Conservation (phyloP, 2,329 filamentous ascomycete species). For the Colletotrichum simmondsii region DNA sequence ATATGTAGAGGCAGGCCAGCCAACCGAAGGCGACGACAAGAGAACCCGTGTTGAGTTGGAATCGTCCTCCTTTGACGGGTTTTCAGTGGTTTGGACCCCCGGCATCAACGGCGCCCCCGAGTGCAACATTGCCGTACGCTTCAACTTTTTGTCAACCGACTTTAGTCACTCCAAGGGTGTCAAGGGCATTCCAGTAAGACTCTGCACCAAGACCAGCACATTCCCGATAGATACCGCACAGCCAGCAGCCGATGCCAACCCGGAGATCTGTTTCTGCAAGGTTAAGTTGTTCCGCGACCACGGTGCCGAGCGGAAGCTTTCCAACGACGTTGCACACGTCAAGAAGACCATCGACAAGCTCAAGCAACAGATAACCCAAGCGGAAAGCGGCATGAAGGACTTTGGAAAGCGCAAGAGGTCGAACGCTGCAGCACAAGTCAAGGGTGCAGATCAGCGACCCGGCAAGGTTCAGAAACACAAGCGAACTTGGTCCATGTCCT, state of each 20-base stretch:
- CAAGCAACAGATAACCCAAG: conserved; percentile 90
- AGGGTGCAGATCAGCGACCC: conserved; percentile 67
- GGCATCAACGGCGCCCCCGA: conserved; percentile 76
- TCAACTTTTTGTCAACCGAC: conserved; percentile 98
- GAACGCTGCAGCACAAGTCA: conserved; percentile 55
- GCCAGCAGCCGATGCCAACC: conserved; percentile 55
- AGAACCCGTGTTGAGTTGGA: conserved; percentile 77
- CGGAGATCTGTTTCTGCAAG: conserved; percentile 92
- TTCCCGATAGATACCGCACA: conserved; percentile 64
- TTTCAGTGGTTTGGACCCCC: conserved; percentile 89
- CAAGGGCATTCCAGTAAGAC: conserved; percentile 93
- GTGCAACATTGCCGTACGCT: conserved; percentile 89
- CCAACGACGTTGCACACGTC: conserved; percentile 93
- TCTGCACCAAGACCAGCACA: conserved; percentile 89
- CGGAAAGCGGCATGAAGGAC: conserved; percentile 74
- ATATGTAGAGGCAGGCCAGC: conserved; percentile 78
- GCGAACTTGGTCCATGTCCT: conserved; percentile 94
- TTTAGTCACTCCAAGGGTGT: conserved; percentile 99
- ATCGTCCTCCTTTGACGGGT: conserved; percentile 89
- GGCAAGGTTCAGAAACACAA: conserved; percentile 93
- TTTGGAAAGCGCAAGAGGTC: conserved; percentile 73
- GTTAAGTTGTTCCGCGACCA: conserved; percentile 98
- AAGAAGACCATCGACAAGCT: conserved; percentile 97
- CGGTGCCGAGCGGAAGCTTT: conserved; percentile 92
- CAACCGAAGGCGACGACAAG: conserved; percentile 71